These are phyloP conservation scores for Periconia sp. DNA, from an alignment of 2,329 filamentous ascomycete genomes.

Conservation along the genomic window DNA sequence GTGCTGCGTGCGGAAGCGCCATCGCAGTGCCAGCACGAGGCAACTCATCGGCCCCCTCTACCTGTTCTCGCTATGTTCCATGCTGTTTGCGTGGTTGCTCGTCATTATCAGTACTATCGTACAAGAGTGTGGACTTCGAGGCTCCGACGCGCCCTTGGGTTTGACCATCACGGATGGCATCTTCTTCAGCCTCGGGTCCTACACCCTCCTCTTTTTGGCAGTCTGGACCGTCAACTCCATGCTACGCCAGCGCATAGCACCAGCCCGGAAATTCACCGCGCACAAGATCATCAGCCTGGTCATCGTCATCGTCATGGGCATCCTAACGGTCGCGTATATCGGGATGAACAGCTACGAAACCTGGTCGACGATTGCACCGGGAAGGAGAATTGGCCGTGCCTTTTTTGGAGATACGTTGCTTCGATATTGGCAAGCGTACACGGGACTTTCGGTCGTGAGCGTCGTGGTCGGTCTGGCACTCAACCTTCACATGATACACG, in stretches of 20 bases:
- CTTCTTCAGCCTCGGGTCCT: conserved; percentile 22
- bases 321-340: conserved; percentile 14
- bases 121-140: conserved; percentile 11
- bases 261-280: not conserved
- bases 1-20: conserved; percentile 20
- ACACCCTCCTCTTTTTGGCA: conserved; percentile 24
- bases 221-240: conserved; percentile 26
- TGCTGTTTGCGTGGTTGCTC: conserved; percentile 15
- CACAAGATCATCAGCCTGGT: conserved; percentile 15
- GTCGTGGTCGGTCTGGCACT: conserved; percentile 21
- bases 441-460: conserved; percentile 20
- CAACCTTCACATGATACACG: too few species aligned
- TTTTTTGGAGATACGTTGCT: not conserved
- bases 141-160: conserved; percentile 2
- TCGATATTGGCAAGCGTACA: conserved; percentile 6
- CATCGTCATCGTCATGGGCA: conserved; percentile 22
- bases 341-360: conserved; percentile 17
- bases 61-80: conserved; percentile 11
- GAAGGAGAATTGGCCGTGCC: conserved; percentile 5
- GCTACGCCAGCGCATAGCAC: conserved; percentile 21
- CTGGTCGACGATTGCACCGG: not conserved
- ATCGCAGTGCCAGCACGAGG: conserved; percentile 14
- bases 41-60: conserved; percentile 23
- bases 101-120: conserved; percentile 15
- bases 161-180: conserved; percentile 18